Percentiles rank a stretch among this genome's conserved stretches.
phyloP scores from a whole-genome alignment of 306 rosid genomes.

The Ormosia semicastrata region DNA sequence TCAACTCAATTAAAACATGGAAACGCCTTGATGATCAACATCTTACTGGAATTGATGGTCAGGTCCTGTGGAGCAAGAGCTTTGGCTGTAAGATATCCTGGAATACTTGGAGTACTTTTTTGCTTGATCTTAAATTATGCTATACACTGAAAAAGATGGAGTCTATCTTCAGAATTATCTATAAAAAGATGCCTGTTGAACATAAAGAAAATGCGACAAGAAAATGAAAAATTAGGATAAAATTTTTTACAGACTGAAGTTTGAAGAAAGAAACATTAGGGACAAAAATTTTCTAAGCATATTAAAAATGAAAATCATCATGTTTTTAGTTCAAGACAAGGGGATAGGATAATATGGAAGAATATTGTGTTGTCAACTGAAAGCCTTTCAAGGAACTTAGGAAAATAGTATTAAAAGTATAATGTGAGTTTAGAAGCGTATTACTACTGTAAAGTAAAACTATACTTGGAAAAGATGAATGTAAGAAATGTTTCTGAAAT shows the following conservation, averaged over 20 bases:
- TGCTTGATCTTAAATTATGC: conserved; percentile 16
- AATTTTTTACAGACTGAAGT: neutral
- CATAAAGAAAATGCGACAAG: neutral
- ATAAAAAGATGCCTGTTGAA: neutral
- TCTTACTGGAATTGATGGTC: conserved; percentile 60
- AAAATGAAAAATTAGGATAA: neutral
- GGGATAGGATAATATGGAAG: neutral
- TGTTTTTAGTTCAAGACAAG: neutral
- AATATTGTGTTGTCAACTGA: neutral
- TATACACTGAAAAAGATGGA: neutral
- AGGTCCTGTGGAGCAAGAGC: conserved; percentile 75
- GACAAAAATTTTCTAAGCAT: neutral
- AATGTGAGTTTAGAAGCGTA: neutral
- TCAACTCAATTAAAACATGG: conserved; percentile 84
- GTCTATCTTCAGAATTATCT: neutral
- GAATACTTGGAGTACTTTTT: neutral
- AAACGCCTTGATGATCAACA: conserved; percentile 78
- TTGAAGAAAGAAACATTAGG: neutral
- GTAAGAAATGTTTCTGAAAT: conserved; percentile 5
- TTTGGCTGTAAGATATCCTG: conserved; percentile 44
- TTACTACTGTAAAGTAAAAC: neutral
- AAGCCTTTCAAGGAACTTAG: neutral
- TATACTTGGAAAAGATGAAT: neutral
- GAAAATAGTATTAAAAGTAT: neutral
- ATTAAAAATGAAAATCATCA: neutral